Conservation (phyloP, 148 eudicot genomes). For the Fagopyrum esculentum region DNA sequence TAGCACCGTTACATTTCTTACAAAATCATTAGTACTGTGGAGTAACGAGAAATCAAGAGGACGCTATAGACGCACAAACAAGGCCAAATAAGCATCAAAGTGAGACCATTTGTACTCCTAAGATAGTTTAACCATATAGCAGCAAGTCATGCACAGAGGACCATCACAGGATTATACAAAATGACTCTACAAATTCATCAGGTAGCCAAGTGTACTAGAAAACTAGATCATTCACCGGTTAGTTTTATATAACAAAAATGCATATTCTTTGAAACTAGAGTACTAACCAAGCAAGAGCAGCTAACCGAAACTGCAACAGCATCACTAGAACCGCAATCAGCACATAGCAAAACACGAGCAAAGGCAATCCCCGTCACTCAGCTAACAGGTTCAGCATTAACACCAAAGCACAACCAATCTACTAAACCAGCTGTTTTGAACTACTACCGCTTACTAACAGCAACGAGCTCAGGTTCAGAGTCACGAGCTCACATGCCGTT, state of each 20-base stretch:
- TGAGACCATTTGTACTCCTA: neutral
- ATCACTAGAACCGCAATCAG: conserved; percentile 4
- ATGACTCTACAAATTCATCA: neutral
- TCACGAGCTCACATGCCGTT: conserved; percentile 10
- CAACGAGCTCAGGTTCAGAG: conserved; percentile 10
- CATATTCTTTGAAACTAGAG: neutral
- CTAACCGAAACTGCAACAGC: neutral
- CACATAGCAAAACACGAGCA: conserved; percentile 7
- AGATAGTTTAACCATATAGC: neutral
- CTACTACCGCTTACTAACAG: conserved; percentile 1
- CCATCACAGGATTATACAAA: neutral
- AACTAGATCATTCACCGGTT: neutral
- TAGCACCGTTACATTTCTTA: neutral
- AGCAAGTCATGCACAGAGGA: neutral
- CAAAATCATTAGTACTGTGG: neutral
- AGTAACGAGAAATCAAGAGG: neutral
- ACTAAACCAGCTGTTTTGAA: neutral
- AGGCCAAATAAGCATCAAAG: neutral
- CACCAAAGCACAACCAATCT: neutral
- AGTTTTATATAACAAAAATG: neutral
- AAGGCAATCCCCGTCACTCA: neutral
- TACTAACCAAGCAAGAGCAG: conserved; percentile 3
- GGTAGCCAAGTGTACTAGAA: neutral
- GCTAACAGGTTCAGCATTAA: neutral
- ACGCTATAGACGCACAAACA: neutral